Conservation (phyloP, 768 basidiomycete species). For the Termitomyces sp. region DNA sequence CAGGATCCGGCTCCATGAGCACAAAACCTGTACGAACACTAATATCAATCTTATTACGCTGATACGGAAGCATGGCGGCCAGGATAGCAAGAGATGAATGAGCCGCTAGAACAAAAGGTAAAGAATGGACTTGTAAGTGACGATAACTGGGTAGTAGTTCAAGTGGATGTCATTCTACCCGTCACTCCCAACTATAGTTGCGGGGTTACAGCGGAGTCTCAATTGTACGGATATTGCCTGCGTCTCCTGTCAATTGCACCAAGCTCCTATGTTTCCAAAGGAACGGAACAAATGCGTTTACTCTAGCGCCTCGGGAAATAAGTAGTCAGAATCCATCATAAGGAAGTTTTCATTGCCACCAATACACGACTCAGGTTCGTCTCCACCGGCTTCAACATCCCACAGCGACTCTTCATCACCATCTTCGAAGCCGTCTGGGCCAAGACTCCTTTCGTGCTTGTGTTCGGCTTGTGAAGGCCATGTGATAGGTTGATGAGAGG, state of each 20-base stretch:
- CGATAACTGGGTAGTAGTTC: constrained; percentile 16
- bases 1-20: constrained; percentile 10
- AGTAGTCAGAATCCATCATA: constrained; percentile 9
- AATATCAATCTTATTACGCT: constrained; percentile 92
- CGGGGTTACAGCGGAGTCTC: constrained; percentile 26
- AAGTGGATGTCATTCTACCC: constrained; percentile 13
- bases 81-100: constrained; percentile 21
- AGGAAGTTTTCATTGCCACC: constrained; percentile 3
- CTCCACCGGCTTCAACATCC: background rate
- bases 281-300: background rate
- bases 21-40: constrained; percentile 51
- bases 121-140: constrained; percentile 11
- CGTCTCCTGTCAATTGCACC: too few species aligned
- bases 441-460: constrained; percentile 8
- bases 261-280: constrained; percentile 6
- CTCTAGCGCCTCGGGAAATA: background rate
- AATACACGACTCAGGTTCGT: background rate
- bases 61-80: constrained; percentile 62
- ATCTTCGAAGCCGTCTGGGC: constrained; percentile 8
- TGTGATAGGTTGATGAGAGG: constrained; percentile 16
- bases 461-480: constrained; percentile 8
- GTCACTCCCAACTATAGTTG: constrained; percentile 14
- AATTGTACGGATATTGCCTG: constrained; percentile 13
- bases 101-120: constrained; percentile 18
- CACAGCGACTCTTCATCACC: constrained; percentile 11